These are phyloP conservation scores for Dittrichia graveolens DNA, from an alignment of 129 eudicot genomes.

Conservation along the genomic window DNA sequence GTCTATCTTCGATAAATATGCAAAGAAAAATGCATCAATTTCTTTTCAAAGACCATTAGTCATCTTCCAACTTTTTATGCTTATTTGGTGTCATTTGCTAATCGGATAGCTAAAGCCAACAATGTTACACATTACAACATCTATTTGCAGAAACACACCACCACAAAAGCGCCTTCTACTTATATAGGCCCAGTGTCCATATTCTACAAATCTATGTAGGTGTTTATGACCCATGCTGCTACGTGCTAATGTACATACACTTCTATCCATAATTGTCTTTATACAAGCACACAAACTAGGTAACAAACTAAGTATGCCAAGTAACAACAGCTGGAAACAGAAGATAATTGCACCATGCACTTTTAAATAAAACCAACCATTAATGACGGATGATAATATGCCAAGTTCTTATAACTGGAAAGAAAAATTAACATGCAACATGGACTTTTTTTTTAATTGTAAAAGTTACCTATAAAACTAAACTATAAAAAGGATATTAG, in stretches of 20 bases:
- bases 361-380: background rate
- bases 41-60: background rate
- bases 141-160: background rate
- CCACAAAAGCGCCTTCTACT: constrained; percentile 6
- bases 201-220: background rate
- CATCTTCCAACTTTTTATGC: background rate
- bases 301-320: constrained; percentile 15
- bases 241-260: background rate
- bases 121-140: background rate
- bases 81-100: constrained; percentile 6
- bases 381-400: background rate
- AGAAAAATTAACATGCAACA: background rate
- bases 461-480: too few relatives aligned
- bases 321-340: background rate
- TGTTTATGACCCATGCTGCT: constrained; percentile 10
- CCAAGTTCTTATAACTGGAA: background rate
- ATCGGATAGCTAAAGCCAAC: background rate
- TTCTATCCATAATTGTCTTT: constrained; percentile 1
- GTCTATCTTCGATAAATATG: background rate
- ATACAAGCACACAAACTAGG: constrained; percentile 5
- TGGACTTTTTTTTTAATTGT: background rate
- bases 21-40: background rate
- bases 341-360: background rate
- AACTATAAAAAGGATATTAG: too few relatives aligned
- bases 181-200: background rate